These are phyloP conservation scores for Penicillium olsonii DNA, from an alignment of 2,329 filamentous ascomycete genomes.

Conservation along the genomic window DNA sequence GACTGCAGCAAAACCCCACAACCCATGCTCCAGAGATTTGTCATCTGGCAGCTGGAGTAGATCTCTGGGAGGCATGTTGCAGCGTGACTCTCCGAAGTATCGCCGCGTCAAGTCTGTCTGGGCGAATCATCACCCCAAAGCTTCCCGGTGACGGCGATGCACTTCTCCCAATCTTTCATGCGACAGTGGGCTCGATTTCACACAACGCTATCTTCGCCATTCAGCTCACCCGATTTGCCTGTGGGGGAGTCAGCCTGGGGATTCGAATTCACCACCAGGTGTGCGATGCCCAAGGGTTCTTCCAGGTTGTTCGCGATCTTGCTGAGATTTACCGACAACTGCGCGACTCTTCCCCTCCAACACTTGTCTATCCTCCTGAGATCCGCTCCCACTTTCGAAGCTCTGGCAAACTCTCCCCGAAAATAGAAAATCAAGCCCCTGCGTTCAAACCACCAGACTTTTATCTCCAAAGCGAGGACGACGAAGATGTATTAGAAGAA, in stretches of 20 bases:
- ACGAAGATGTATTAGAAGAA: background rate
- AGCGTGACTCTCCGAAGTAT: background rate
- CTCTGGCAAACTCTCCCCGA: background rate
- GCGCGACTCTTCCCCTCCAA: conserved; percentile 1
- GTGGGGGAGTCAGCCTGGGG: conserved; percentile 5
- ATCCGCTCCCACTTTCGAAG: background rate
- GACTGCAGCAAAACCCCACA: background rate
- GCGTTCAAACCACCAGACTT: background rate
- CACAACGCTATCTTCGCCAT: conserved; percentile 4
- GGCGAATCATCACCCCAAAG: background rate
- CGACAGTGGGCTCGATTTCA: background rate
- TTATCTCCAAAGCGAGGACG: background rate
- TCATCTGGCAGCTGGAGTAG: background rate
- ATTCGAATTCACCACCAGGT: conserved; percentile 8
- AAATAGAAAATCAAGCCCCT: background rate
- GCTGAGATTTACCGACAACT: conserved; percentile 6
- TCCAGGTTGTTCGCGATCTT: conserved; percentile 2
- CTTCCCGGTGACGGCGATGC: background rate
- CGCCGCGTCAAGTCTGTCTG: background rate
- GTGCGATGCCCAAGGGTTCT: conserved; percentile 5
- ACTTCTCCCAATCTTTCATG: conserved; percentile 1
- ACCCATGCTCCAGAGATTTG: background rate
- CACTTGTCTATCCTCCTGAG: background rate
- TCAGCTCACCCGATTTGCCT: conserved; percentile 9
- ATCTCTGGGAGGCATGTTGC: conserved; percentile 5